phyloP scores from a whole-genome alignment of 75 land plant genomes.

The Ceratopteris richardii region DNA sequence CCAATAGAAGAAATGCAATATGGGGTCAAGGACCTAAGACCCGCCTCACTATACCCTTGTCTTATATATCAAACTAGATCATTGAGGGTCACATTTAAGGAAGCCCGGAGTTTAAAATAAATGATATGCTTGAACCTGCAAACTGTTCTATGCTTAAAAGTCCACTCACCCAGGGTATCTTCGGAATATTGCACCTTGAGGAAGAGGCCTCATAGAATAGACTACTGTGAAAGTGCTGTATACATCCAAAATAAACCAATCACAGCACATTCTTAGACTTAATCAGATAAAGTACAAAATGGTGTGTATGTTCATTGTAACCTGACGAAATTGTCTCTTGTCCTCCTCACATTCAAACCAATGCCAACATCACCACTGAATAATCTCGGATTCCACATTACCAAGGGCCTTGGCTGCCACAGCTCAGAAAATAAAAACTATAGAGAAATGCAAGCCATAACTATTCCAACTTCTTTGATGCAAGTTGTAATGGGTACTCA shows the following conservation, averaged over 20 bases:
- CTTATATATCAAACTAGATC: too few relatives aligned
- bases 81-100: too few relatives aligned
- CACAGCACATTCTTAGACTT: not conserved
- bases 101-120: too few relatives aligned
- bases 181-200: conserved; percentile 76
- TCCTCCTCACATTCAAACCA: conserved; percentile 80
- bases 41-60: too few relatives aligned
- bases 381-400: conserved; percentile 97
- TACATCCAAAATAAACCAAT: not conserved
- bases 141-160: too few relatives aligned
- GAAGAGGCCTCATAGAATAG: conserved; percentile 77
- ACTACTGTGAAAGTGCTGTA: conserved; percentile 80
- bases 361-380: conserved; percentile 94
- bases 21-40: too few relatives aligned
- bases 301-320: conserved; percentile 5
- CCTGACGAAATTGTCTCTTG: conserved; percentile 71
- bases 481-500: not conserved
- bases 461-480: too few relatives aligned
- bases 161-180: conserved; percentile 82
- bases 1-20: too few relatives aligned
- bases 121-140: too few relatives aligned
- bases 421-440: too few relatives aligned
- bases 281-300: not conserved
- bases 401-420: conserved; percentile 68
- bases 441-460: too few relatives aligned